Evolutionary conservation across 2,329 filamentous ascomycete genomes (phyloP), one percentile per base, ranked within the genome.

Genomic region (Xylaria arbuscula): DNA sequence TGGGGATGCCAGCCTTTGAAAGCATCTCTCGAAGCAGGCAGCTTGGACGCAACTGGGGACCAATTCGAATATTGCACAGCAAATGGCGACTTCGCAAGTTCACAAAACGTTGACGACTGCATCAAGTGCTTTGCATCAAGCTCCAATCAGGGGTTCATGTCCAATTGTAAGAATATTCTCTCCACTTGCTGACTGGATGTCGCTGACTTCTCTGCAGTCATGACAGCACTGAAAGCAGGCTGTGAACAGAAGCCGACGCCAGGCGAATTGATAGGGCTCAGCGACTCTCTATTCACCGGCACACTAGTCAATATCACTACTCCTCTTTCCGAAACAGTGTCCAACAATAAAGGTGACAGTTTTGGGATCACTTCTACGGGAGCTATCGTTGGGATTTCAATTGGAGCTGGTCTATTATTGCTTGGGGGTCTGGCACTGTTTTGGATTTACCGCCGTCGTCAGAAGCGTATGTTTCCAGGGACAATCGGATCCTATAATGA

Each of bases 331-430:
- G 45, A 51, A 34, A 13, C 71, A 5, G 75, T 78, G 0, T 57
- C 74, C 0, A 71, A 76, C 0, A 70, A 74, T 3, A 62, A 70
- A 5, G 68, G 72, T 0, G 76, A 76, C 1, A 76, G 70, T 0
- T 69, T 74, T 2, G 76, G 72, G 3, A 73, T 73, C 10, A 81
- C 88, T 74, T 81, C 83, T 0, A 81, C 82, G 0, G 83, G 84
- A 1, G 83, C 84, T n/a, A 85, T 88, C 17, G 83, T 84, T 0
- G 87, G 86, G 19, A 88, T 89, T 54, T 81, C 80, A 0, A 75
- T 87, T 0, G 86, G 84, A 13, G 82, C 80, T 7, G 79, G 79
- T 0, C 76, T 85, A 0, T 73, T 83, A 1, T 74, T 88, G 2
- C 40, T 85, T 6, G 80, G 83, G 0, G 81, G 80, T 2, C 70